phyloP scores from a whole-genome alignment of 2,329 filamentous ascomycete genomes.

The Thelonectria discophora region DNA sequence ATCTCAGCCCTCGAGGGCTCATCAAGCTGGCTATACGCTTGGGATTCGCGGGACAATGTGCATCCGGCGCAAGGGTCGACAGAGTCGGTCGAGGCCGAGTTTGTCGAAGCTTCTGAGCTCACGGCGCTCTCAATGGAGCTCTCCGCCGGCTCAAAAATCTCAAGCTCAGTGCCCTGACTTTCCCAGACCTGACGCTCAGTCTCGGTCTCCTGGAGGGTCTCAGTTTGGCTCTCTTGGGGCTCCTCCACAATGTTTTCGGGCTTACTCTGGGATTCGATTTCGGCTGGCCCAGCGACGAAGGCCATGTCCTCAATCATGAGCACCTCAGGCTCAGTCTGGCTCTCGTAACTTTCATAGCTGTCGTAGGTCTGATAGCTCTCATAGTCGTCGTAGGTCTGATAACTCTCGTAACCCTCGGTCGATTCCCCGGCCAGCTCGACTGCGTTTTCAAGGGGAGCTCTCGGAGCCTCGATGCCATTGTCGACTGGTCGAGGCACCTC shows the following conservation, averaged over 20 bases:
- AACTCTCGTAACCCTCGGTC: neutral
- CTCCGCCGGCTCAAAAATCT: neutral
- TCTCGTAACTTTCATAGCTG: neutral
- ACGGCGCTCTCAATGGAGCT: slow-evolving; percentile 6
- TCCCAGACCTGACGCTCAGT: neutral
- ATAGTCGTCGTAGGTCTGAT: neutral
- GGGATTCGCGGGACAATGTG: slow-evolving; percentile 20
- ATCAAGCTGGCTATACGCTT: slow-evolving; percentile 4
- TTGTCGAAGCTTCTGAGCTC: slow-evolving; percentile 9
- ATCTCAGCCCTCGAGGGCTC: neutral
- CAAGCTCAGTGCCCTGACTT: slow-evolving; percentile 1
- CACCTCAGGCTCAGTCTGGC: slow-evolving; percentile 18
- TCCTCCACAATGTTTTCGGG: slow-evolving; percentile 17
- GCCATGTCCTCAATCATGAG: slow-evolving; percentile 27
- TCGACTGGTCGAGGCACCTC: neutral
- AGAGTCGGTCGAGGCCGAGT: slow-evolving; percentile 9
- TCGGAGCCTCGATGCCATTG: neutral
- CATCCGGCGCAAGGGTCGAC: slow-evolving; percentile 39
- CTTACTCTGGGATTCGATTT: slow-evolving; percentile 18
- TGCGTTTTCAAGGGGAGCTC: neutral
- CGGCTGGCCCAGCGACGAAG: slow-evolving; percentile 11
- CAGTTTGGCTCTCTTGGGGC: neutral
- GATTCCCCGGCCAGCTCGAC: neutral
- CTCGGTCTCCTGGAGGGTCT: slow-evolving; percentile 2
- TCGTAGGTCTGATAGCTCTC: neutral